Base-by-base conservation (phyloP, 2,329 filamentous ascomycete genomes). In the Aspergillus ochraceoroseus region DNA sequence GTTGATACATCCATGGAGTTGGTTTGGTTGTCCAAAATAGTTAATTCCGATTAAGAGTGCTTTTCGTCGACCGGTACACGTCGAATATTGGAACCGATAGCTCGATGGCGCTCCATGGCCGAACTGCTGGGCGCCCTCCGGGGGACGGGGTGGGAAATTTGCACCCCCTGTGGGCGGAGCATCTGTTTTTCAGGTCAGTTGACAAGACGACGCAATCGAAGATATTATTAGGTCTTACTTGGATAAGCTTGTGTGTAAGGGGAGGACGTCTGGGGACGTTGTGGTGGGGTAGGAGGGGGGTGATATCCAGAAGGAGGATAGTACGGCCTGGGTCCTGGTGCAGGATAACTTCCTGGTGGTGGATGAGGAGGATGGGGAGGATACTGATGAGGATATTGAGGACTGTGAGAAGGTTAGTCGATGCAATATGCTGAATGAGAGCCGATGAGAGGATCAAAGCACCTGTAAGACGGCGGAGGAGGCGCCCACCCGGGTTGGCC, bases 31-130 rank as follows among this genome's bases (percentile, higher is more conserved):
- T 33, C 85, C 83, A 59, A 94, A 92, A 67, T 96, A 95, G 70
- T 95, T 95, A 72, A 95, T 95, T 28, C 90, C 90, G 53, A 95
- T 90, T 38, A 96, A 70, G 11, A 95, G 72, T 2, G 89, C 90
- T 68, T 94, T 95, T 58, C 89, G 76, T 48, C 82, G 79, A 37
- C 89, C 90, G 2, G 85, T 94, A 63, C 89, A 96, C 48, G 83
- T 82, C 30, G 88, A 95, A 66, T 95, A 95, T 64, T 89, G 85
- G 66, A 89, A 96, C n/a, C 76, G 78, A 64, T 95, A 95, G 58
- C 75, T 75, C 36, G 79, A 74, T 4, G 89, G 88, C 5, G 89
- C 88, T 36, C 88, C 88, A 45, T 80, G 73, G 41, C 88, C 86
- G 57, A 92, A 92, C 48, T 75, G 74, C 62, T 89, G 85, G 47